These are phyloP conservation scores for Borovskyia barvae DNA, from an alignment of 208 protist species.

Conservation along the genomic window DNA sequence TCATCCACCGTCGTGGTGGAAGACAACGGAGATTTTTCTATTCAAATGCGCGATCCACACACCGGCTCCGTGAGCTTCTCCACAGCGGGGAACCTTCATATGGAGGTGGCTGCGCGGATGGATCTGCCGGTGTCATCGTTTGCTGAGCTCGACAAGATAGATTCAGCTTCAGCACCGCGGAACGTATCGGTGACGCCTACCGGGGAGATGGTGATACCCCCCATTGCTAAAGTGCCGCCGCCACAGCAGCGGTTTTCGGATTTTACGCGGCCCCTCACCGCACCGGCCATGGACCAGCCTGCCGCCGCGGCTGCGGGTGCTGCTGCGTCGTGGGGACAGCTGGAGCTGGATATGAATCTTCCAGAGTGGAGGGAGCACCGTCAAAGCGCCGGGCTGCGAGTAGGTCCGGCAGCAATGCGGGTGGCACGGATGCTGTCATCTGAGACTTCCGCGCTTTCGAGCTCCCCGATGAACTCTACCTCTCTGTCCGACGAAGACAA, in stretches of 20 bases:
- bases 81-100: conserved; percentile 32
- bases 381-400: conserved; percentile 21
- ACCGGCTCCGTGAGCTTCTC: conserved; percentile 46
- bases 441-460: conserved; percentile 3
- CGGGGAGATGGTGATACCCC: background rate
- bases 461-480: conserved; percentile 19
- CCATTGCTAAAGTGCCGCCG: background rate
- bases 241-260: conserved; percentile 22
- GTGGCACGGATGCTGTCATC: conserved; percentile 10
- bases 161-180: background rate
- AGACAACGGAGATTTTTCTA: conserved; percentile 41
- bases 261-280: conserved; percentile 9
- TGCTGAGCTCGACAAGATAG: background rate
- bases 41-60: conserved; percentile 27
- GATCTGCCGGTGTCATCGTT: conserved; percentile 18
- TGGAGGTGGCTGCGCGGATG: conserved; percentile 36
- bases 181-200: background rate
- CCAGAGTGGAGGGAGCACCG: conserved; percentile 20
- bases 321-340: conserved; percentile 6
- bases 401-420: conserved; percentile 19
- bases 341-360: conserved; percentile 17
- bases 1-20: conserved; percentile 40
- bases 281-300: background rate
- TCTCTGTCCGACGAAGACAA: conserved; percentile 21
- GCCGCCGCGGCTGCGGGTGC: background rate